Base-by-base conservation (phyloP, 1,284 basidiomycete species). In the Leccinum colubrinum region DNA sequence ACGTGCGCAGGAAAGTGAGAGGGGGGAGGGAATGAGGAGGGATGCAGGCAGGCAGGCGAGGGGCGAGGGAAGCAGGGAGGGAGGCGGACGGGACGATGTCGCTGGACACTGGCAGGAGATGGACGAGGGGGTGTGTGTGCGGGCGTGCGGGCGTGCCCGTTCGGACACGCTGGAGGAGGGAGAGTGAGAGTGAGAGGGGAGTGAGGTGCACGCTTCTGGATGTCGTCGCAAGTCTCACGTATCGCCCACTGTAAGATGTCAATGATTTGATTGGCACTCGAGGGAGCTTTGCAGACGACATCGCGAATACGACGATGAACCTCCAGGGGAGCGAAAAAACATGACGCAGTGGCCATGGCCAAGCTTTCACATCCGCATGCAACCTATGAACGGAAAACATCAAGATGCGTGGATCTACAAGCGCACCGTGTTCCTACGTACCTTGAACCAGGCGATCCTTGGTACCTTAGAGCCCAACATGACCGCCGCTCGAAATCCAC, bases 241-340 rank as follows among this genome's bases (percentile, higher is more conserved):
- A 84, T 80, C 1, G 74, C 64, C 83, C 83, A 84, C 1, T 69
- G 68, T 5, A 83, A 39, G 20, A 83, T 71, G 53, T 83, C 79
- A 1, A 64, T 17, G 9, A 68, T 67, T 67, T n/a, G 17, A 80
- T 63, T 14, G 22, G 14, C 5, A 2, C 11, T 15, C 33, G 6
- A 15, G 14, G 33, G 2, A 11, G 30, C 33, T 37, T 37, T 55
- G 17, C 12, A 7, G n/a, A 22, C 53, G 6, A 55, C n/a, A 17
- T n/a, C 2, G 27, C 33, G 53, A 35, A 55, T 20, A 20, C 33
- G 53, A 1, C 27, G 53, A 33, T 55, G 20, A 37, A 55, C 20
- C 33, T 55, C 53, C 6, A 35, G 4, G 14, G 53, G 33, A 9
- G 30, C 33, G 35, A 12, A 55, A 37, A 3, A 55, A 55, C 33